These are phyloP conservation scores for Aaosphaeria pasadenensis DNA, from an alignment of 2,329 filamentous ascomycete genomes.

Conservation along the genomic window DNA sequence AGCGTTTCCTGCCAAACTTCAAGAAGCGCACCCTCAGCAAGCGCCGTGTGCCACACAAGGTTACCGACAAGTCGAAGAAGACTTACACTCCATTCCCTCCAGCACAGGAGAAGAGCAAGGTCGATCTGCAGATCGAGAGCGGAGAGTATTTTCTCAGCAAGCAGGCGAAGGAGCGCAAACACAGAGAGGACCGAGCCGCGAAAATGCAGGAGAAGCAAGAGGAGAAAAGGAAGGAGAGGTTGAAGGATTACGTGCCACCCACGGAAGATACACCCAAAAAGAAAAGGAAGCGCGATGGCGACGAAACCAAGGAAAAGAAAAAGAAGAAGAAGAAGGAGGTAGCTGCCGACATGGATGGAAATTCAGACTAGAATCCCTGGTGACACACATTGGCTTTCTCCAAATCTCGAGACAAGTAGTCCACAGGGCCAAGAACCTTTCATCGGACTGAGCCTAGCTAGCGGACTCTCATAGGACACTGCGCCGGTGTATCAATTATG, in stretches of 20 bases:
- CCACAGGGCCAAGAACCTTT: no score
- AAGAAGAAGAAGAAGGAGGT: slow-evolving; percentile 43
- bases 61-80: slow-evolving; percentile 94
- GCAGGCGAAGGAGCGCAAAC: slow-evolving; percentile 82
- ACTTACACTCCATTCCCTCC: slow-evolving; percentile 96
- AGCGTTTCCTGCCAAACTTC: slow-evolving; percentile 94
- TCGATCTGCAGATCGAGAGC: slow-evolving; percentile 95
- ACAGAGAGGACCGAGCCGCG: slow-evolving; percentile 75
- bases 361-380: not conserved
- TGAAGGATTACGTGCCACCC: slow-evolving; percentile 83
- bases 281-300: slow-evolving; percentile 42
- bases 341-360: slow-evolving; percentile 22
- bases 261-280: slow-evolving; percentile 64
- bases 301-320: slow-evolving; percentile 52
- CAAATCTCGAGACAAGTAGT: no score
- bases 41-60: slow-evolving; percentile 74
- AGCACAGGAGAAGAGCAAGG: slow-evolving; percentile 96
- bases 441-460: no score
- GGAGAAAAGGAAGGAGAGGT: slow-evolving; percentile 80
- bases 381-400: not conserved
- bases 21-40: slow-evolving; percentile 89
- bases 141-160: slow-evolving; percentile 96
- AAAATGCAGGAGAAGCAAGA: slow-evolving; percentile 84
- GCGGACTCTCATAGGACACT: no score
- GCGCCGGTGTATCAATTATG: no score